These are phyloP conservation scores for Rehmannia glutinosa DNA, from an alignment of 257 asterid species.

Conservation along the genomic window DNA sequence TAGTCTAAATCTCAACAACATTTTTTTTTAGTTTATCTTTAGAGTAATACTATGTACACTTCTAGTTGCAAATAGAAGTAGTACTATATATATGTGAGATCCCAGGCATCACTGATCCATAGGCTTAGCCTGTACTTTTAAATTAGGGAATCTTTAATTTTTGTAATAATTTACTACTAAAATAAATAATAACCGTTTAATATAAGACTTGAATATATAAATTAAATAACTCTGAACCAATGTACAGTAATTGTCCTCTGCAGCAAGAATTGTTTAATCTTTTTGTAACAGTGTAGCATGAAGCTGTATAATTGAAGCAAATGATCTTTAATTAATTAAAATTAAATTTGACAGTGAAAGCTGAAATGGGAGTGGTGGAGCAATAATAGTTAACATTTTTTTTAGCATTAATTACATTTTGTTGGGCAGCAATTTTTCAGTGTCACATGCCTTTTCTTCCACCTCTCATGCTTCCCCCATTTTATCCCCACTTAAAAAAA, in stretches of 20 bases:
- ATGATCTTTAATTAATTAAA: slow-evolving; percentile 10
- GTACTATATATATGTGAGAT: slow-evolving; percentile 26
- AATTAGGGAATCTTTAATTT: slow-evolving; percentile 17
- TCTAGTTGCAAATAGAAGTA: too few relatives aligned
- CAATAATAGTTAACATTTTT: neutral
- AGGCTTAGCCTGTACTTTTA: slow-evolving; percentile 19
- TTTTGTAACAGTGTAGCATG: neutral
- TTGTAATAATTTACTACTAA: neutral
- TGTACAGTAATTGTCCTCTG: slow-evolving; percentile 28
- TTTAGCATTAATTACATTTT: neutral
- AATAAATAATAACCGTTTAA: neutral
- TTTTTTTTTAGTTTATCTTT: too few relatives aligned
- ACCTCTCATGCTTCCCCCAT: too few relatives aligned
- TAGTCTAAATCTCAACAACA: too few relatives aligned
- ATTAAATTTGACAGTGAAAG: neutral
- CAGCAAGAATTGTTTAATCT: slow-evolving; percentile 17
- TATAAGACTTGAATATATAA: neutral
- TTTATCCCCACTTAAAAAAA: too few relatives aligned
- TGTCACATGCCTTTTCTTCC: slow-evolving; percentile 39
- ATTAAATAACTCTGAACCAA: neutral
- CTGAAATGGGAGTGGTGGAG: neutral
- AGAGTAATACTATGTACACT: too few relatives aligned
- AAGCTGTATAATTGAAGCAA: slow-evolving; percentile 19
- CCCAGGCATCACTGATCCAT: slow-evolving; percentile 58
- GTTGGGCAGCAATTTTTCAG: slow-evolving; percentile 22